Evolutionary conservation across 495 filamentous ascomycete species (phyloP), one percentile per base, ranked within the genome.

Genomic region (Aspergillus leporis): DNA sequence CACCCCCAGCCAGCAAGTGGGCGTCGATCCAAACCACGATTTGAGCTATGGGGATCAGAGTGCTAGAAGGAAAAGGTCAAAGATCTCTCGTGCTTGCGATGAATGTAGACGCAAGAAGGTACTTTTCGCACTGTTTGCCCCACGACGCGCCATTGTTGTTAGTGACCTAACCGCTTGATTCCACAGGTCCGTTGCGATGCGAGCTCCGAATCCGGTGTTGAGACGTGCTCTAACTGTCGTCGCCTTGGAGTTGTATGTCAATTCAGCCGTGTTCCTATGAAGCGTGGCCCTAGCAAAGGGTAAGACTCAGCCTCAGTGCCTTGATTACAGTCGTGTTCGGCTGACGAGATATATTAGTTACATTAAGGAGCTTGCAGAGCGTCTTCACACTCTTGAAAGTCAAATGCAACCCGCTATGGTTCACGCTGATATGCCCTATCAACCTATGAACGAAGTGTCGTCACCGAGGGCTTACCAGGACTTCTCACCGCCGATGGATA

Each of bases 221-320:
- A 90, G 63, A 87, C 88, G 14, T 98, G 93, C 66, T 89, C 90
- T 3, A 94, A 90, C 66, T 98, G 93, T 70, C 87, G 87, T 52
- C 84, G 93, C 40, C 86, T 92, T 6, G 82, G 84, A 4, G 85
- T 87, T 12, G 81, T 82, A 12, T 98, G 93, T 70, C 87, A 91
- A 9, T 98, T 97, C 66, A 96, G 91, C 75, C 84, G 93, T 60
- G 89, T 95, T 41, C 93, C 93, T 2, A 91, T 95, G 84, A 98
- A 98, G 72, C 85, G 93, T 56, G 93, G 93, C 6, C 93, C 93
- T 5, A 96, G 90, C 65, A 98, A 98, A 85, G 93, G 93, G 86
- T 91, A 82, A 62, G 82, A 56, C 13, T 8, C 47, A 48, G 28
- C 60, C 57, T 52, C 45, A 43, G 10, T 12, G 48, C 36, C 36